Evolutionary conservation across 2,329 filamentous ascomycete genomes (phyloP).

Genomic region (Tricladium varicosporioides): DNA sequence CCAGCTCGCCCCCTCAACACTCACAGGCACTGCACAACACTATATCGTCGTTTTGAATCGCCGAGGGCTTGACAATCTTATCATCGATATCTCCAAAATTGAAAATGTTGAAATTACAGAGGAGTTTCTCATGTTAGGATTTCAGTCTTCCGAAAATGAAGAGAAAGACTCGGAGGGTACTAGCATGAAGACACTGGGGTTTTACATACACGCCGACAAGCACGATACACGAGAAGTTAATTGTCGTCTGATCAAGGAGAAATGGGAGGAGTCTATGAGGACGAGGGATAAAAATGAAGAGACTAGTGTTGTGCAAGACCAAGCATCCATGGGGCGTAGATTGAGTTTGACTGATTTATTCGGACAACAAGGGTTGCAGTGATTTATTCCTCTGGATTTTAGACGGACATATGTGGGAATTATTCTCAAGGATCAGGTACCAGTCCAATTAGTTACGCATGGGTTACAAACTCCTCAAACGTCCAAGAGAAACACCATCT

Average conservation of each 20-base stretch:
- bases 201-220: slow-evolving; percentile 54
- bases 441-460: too few relatives aligned
- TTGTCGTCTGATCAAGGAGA: slow-evolving; percentile 26
- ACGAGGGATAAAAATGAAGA: slow-evolving; percentile 5
- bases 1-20: slow-evolving; percentile 48
- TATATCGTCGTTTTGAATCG: slow-evolving; percentile 74
- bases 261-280: slow-evolving; percentile 29
- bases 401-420: too few relatives aligned
- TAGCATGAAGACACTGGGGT: slow-evolving; percentile 44
- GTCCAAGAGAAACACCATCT: too few relatives aligned
- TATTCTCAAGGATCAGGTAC: too few relatives aligned
- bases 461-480: too few relatives aligned
- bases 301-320: slow-evolving; percentile 3
- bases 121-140: slow-evolving; percentile 49
- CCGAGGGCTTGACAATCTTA: slow-evolving; percentile 67
- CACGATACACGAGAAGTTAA: slow-evolving; percentile 41
- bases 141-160: slow-evolving; percentile 8
- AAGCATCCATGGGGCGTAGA: slow-evolving; percentile 20
- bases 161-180: neutral
- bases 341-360: slow-evolving; percentile 22
- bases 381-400: neutral
- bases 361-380: neutral
- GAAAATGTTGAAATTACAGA: slow-evolving; percentile 61
- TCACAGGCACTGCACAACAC: slow-evolving; percentile 38
- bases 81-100: slow-evolving; percentile 60